A percentile compares a stretch with the other conserved stretches of the same genome.
phyloP scores from a whole-genome alignment of 2,329 filamentous ascomycete genomes.

The Delphinella strobiligena region DNA sequence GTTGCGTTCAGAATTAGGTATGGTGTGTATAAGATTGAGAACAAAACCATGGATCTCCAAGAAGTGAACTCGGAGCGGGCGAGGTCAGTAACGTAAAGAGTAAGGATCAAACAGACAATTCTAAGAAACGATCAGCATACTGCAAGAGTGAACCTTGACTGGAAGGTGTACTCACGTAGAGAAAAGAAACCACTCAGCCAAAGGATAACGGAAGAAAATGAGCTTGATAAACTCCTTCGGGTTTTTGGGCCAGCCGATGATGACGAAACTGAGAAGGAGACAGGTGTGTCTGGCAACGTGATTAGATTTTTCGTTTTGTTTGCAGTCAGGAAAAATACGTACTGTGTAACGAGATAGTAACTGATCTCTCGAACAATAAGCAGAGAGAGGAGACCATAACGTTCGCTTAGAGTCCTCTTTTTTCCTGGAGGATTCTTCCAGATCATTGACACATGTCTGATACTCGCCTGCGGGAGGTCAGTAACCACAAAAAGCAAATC shows the following conservation, averaged over 20 bases:
- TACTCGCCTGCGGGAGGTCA: conserved; percentile 20
- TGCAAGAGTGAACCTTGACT: conserved; percentile 21
- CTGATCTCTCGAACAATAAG: conserved; percentile 34
- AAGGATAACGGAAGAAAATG: conserved; percentile 37
- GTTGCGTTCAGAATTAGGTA: conserved; percentile 33
- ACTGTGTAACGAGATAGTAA: conserved; percentile 39
- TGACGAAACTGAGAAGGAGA: conserved; percentile 33
- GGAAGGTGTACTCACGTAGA: conserved; percentile 9
- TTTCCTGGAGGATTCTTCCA: conserved; percentile 29
- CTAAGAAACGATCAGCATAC: not conserved
- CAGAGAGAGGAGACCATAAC: conserved; percentile 34
- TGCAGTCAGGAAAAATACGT: too few species aligned
- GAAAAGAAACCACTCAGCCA: conserved; percentile 33
- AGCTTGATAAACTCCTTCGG: conserved; percentile 26
- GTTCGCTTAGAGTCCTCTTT: conserved; percentile 25
- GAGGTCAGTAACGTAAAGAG: conserved; percentile 34
- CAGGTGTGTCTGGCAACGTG: too few species aligned
- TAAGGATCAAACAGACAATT: conserved; percentile 31
- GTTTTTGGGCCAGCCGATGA: conserved; percentile 31
- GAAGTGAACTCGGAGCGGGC: conserved; percentile 35
- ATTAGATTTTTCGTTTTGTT: too few species aligned
- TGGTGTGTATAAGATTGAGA: conserved; percentile 31
- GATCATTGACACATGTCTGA: conserved; percentile 29
- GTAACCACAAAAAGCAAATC: too few species aligned
- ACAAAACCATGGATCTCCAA: conserved; percentile 29